Base-by-base conservation (phyloP, 768 basidiomycete species). In the Amanita exitialis region DNA sequence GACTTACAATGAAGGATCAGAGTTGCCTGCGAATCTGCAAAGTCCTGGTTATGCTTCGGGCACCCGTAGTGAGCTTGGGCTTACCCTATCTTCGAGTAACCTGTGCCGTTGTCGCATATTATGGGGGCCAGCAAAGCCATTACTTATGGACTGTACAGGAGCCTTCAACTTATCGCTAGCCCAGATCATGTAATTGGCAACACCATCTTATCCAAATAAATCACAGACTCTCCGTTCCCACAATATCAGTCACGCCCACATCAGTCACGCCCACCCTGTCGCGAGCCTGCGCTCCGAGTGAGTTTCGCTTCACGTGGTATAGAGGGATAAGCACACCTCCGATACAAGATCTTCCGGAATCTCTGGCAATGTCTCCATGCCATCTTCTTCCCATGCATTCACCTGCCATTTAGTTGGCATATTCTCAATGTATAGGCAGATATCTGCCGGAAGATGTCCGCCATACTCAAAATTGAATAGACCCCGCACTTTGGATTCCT, bases 51-150 rank as follows among this genome's bases (percentile, higher is more conserved):
- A 53, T 15, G 34, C 21, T 21, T 30, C 43, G 15, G 25, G 42
- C 10, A 48, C 41, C 53, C 41, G 54, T 56, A 27, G 13, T 35
- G n/a, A 18, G 9, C 16, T 44, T 28, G 18, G 42, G 28, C 27
- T 23, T 65, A 93, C 92, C 94, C 95, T 67, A 97, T 86, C 79
- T 97, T 97, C 9, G 94, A 95, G 68, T 78, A 97, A 30, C 95
- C 94, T 41, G 94, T 96, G 37, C 94, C 94, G 74, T 97, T 96
- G 73, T 98, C 94, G 62, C 92, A 94, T 58, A 97, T 94, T 64
- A 98, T 91, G 53, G 94, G 93, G 5, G 92, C 87, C 54, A 93
- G 82, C 30, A 85, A 66, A 49, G 88, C 85, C 91, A 96, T 94
- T 51, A 41, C 36, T 35, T 35, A 30, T 30, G 6, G 13, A 47